A percentile compares a stretch with the other conserved stretches of the same genome.
Evolutionary conservation across 2,329 filamentous ascomycete species (phyloP).

Genomic region (Cladosporium cucumerinum): DNA sequence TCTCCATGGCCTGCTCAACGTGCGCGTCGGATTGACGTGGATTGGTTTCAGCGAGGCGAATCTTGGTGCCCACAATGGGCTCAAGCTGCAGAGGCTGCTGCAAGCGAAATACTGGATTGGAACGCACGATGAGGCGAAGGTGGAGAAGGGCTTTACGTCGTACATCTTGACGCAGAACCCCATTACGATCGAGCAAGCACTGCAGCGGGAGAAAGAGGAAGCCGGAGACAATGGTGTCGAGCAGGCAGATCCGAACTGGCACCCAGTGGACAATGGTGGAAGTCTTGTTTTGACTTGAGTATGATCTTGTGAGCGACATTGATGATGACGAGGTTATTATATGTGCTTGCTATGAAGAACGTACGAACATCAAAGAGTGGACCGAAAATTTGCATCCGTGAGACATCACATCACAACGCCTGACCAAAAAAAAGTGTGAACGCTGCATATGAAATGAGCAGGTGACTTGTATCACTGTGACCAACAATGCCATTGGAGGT

Average conservation of each 20-base stretch:
- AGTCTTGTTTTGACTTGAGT: conserved; percentile 1
- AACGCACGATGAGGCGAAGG: conserved; percentile 64
- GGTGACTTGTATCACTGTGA: background rate
- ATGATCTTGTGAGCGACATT: background rate
- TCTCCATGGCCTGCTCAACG: conserved; percentile 62
- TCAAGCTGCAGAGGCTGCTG: conserved; percentile 53
- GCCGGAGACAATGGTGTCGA: background rate
- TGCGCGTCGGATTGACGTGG: conserved; percentile 42
- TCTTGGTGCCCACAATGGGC: conserved; percentile 60
- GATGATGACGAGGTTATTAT: background rate
- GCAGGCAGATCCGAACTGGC: background rate
- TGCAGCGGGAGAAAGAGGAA: conserved; percentile 44
- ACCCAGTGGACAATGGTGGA: conserved; percentile 1
- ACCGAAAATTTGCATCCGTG: background rate
- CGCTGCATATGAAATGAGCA: background rate
- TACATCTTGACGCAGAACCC: conserved; percentile 46
- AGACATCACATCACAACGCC: background rate
- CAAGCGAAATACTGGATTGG: conserved; percentile 61
- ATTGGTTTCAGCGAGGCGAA: conserved; percentile 52
- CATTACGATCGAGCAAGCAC: conserved; percentile 46
- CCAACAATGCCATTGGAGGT: background rate
- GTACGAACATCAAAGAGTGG: background rate
- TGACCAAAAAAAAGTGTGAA: background rate
- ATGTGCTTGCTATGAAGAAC: background rate
- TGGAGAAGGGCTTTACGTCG: conserved; percentile 54